Evolutionary conservation across 331 rosid genomes (phyloP), one percentile per base, ranked within the genome.

Genomic region (Telfairia occidentalis): DNA sequence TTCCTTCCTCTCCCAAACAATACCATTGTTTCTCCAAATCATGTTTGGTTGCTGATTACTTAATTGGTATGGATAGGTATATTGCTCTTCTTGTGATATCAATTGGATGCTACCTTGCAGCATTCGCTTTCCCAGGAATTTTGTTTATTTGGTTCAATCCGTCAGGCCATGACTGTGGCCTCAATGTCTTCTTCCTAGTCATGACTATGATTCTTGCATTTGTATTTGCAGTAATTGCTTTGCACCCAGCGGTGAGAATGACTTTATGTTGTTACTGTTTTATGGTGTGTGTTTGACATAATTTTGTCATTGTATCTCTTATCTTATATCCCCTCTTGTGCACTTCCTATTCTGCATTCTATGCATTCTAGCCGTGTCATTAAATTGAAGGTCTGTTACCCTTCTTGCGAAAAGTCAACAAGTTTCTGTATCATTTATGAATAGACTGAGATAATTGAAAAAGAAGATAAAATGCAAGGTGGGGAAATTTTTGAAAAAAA

Each of bases 111-210:
- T 95, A 95, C 84, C 79, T 91, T 76, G 96, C 67, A 76, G 92
- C 98, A 73, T 95, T 73, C 86, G 30, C 81, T 0, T 34, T 91
- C 59, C 84, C 92, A 0, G 98, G 98, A 77, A 43, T 95, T 86
- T 85, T 91, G 75, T 95, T 95, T 83, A 90, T 91, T 78, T 95
- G 98, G 98, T 95, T 95, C 86, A 77, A 88, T 78, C 98, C 98
- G 34, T 86, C 96, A 21, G 96, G 98, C 75, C 74, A 95, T 76
- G 96, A 91, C 81, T 95, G 98, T 42, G 83, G 97, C 84, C 90
- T 95, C 79, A 95, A 95, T 75, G 81, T 95, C 81, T 95, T 95
- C 88, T 95, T 95, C 85, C 84, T 95, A 61, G 90, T 85, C 79
- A 91, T 90, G 97, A 87, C 88, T 79, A 91, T 95, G 93, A 81